Percentiles rank a stretch among this genome's conserved stretches.
Conservation (phyloP, 208 protist species). For the Crithidia acanthocephali region DNA sequence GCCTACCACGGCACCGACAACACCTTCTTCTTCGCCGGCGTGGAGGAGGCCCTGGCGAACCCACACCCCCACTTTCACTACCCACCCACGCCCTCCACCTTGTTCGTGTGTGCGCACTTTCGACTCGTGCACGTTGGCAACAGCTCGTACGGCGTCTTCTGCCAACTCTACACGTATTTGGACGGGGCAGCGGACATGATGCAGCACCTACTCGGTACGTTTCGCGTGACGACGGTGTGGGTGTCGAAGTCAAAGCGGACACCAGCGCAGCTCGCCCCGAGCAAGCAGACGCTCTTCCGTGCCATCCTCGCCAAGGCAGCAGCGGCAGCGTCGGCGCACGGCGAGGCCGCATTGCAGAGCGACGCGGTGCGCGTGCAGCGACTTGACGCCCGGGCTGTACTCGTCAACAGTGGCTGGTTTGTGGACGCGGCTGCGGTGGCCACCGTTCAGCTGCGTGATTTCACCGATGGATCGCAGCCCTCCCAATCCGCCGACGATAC, state of each 20-base stretch:
- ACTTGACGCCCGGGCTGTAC: conserved; percentile 5
- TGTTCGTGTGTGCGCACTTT: conserved; percentile 43
- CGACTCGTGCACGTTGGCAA: conserved; percentile 53
- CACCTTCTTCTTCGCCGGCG: conserved; percentile 71
- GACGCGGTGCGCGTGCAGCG: conserved; percentile 16
- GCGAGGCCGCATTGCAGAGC: too few relatives aligned
- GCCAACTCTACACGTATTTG: conserved; percentile 48
- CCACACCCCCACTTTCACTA: conserved; percentile 33
- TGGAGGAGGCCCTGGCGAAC: conserved; percentile 44
- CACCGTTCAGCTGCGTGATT: background rate
- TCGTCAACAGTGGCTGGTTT: conserved; percentile 29
- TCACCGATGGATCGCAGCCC: background rate
- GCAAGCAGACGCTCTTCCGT: conserved; percentile 13
- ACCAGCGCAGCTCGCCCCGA: conserved; percentile 24
- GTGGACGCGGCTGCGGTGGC: conserved; percentile 11
- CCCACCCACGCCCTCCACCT: conserved; percentile 40
- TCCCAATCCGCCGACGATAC: background rate
- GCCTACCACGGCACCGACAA: conserved; percentile 23
- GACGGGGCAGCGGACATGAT: conserved; percentile 34
- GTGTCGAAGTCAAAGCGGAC: conserved; percentile 52
- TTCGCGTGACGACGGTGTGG: conserved; percentile 60
- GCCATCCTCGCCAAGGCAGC: conserved; percentile 2
- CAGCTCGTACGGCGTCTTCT: conserved; percentile 60
- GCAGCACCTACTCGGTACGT: conserved; percentile 43
- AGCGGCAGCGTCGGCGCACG: too few relatives aligned